phyloP scores from a whole-genome alignment of 108 stramenopile species.

The Aurantiochytrium sp. region DNA sequence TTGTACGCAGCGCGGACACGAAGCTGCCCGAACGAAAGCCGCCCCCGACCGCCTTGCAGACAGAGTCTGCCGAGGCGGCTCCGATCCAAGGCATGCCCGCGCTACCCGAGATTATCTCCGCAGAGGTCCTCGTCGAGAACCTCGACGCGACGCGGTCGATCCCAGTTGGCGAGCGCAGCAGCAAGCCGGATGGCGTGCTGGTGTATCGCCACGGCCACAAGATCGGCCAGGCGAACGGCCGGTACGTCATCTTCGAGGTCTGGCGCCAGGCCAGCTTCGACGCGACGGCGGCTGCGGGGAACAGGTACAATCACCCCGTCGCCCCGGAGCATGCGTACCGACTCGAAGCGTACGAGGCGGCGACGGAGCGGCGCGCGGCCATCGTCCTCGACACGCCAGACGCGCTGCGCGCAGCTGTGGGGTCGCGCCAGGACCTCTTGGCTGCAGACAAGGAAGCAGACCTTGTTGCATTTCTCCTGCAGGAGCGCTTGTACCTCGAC shows the following conservation, averaged over 20 bases:
- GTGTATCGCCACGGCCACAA: slow-evolving; percentile 6
- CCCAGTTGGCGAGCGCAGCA: neutral
- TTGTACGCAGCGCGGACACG: neutral
- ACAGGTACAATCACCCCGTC: neutral
- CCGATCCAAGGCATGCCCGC: neutral
- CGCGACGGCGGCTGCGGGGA: neutral
- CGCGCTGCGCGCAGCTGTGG: neutral
- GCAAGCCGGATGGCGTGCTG: neutral
- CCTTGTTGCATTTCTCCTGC: neutral
- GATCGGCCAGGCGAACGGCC: neutral
- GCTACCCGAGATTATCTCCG: neutral
- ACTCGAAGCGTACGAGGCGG: neutral
- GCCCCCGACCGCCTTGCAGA: too few relatives aligned
- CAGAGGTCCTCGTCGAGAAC: neutral
- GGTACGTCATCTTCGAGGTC: neutral
- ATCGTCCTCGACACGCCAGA: neutral
- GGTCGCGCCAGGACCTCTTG: neutral
- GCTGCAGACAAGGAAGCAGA: neutral
- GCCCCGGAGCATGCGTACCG: neutral
- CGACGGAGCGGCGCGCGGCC: neutral
- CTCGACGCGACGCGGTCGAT: neutral
- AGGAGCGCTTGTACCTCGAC: neutral
- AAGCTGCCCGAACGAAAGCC: neutral
- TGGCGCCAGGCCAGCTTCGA: neutral
- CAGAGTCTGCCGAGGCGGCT: too few relatives aligned